These are phyloP conservation scores for Fomitiporia mediterranea DNA, from an alignment of 1,284 basidiomycete species.

Conservation along the genomic window DNA sequence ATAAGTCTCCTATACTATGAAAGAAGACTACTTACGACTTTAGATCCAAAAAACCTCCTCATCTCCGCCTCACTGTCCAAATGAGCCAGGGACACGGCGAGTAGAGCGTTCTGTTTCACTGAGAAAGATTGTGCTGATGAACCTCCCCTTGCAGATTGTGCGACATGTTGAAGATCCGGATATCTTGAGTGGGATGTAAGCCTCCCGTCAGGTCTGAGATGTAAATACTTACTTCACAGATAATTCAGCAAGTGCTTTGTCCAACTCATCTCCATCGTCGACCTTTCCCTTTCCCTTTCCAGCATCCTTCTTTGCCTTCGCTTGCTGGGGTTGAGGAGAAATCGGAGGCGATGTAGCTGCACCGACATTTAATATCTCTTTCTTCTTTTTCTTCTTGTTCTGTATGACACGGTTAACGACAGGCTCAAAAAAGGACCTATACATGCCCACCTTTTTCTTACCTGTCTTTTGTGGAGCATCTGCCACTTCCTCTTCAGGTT, in stretches of 20 bases:
- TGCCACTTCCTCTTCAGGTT: constrained; percentile 33
- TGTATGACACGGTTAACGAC: constrained; percentile 15
- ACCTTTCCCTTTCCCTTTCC: constrained; percentile 51
- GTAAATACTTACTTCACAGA: constrained; percentile 61
- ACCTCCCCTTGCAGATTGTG: constrained; percentile 25
- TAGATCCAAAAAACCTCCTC: constrained; percentile 87
- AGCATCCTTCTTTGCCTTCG: constrained; percentile 55
- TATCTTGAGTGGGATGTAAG: constrained; percentile 35
- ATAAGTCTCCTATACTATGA: no score
- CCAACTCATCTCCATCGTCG: constrained; percentile 73
- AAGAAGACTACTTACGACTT: constrained; percentile 55
- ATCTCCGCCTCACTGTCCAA: constrained; percentile 87
- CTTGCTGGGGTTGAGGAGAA: constrained; percentile 31
- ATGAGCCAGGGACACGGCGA: constrained; percentile 71
- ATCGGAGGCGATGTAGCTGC: constrained; percentile 21
- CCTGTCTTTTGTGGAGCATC: constrained; percentile 34
- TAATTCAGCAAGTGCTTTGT: constrained; percentile 77
- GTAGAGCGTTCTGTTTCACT: constrained; percentile 48
- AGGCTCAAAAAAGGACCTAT: not conserved
- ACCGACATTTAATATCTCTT: constrained; percentile 24
- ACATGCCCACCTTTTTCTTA: constrained; percentile 36
- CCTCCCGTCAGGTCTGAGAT: not conserved
- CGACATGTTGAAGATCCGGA: constrained; percentile 46
- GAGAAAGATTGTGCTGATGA: constrained; percentile 25
- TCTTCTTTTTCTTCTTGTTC: constrained; percentile 56